Evolutionary conservation across 805 yeast genomes (phyloP).

Genomic region (Metschnikowia reukaufii): DNA sequence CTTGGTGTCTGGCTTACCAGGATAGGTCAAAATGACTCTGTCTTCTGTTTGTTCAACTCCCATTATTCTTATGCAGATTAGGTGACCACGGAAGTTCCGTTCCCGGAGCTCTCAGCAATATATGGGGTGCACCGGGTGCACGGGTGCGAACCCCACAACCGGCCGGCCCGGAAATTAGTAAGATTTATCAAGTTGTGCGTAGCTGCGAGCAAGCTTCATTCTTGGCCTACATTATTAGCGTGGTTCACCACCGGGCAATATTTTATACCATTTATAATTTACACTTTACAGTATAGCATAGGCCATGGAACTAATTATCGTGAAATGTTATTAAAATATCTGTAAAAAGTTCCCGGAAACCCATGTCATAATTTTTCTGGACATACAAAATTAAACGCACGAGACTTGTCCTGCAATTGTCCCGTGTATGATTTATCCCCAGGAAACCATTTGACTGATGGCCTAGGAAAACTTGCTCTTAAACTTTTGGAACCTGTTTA

Average conservation of each 20-base stretch:
- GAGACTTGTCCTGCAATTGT: slow-evolving; percentile 4
- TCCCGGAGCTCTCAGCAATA: background rate
- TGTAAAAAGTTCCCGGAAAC: background rate
- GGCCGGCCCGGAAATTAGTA: background rate
- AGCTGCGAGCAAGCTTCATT: too few species aligned
- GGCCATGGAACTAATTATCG: too few species aligned
- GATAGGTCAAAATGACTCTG: slow-evolving; percentile 60
- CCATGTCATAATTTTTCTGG: too few species aligned
- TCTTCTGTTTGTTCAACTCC: slow-evolving; percentile 65
- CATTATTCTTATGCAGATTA: slow-evolving; percentile 49
- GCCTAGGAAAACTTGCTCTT: slow-evolving; percentile 28
- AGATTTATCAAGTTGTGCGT: background rate
- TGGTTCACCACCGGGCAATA: too few species aligned
- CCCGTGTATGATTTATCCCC: background rate
- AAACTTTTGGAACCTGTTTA: slow-evolving; percentile 36
- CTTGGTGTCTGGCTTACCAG: slow-evolving; percentile 48
- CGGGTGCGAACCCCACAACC: slow-evolving; percentile 7
- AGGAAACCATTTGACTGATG: background rate
- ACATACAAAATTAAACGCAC: background rate
- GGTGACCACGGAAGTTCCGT: background rate
- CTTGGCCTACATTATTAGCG: too few species aligned
- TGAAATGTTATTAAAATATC: background rate
- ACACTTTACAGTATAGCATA: too few species aligned
- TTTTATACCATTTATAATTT: too few species aligned
- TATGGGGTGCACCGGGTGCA: slow-evolving; percentile 1